Conservation (phyloP, 495 filamentous ascomycete genomes). For the Talaromyces ruber region DNA sequence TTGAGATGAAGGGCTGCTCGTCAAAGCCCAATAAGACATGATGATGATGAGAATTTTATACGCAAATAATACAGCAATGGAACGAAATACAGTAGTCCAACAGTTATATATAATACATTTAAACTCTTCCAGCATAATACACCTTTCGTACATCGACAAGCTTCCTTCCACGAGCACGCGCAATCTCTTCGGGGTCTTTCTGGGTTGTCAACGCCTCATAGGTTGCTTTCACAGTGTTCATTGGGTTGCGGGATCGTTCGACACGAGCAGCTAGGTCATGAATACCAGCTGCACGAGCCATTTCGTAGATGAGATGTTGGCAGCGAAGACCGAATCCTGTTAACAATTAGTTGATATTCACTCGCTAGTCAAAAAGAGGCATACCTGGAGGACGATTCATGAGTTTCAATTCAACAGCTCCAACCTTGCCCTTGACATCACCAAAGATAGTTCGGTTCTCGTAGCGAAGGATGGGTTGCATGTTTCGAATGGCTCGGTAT, state of each 20-base stretch:
- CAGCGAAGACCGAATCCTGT: slow-evolving; percentile 86
- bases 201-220: slow-evolving; percentile 76
- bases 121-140: slow-evolving; percentile 80
- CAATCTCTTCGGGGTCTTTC: slow-evolving; percentile 78
- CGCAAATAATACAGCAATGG: not conserved
- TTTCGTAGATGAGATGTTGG: slow-evolving; percentile 85
- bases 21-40: not conserved
- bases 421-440: slow-evolving; percentile 73
- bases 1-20: not conserved
- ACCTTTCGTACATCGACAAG: slow-evolving; percentile 93
- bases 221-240: slow-evolving; percentile 93
- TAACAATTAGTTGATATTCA: slow-evolving; percentile 9
- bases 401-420: slow-evolving; percentile 72
- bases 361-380: slow-evolving; percentile 11
- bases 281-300: slow-evolving; percentile 76
- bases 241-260: slow-evolving; percentile 73
- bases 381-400: slow-evolving; percentile 80
- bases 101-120: slow-evolving; percentile 7
- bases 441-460: slow-evolving; percentile 89
- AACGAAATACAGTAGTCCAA: not conserved
- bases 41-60: not conserved
- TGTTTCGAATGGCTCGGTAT: slow-evolving; percentile 71
- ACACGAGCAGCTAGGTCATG: slow-evolving; percentile 75
- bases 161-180: slow-evolving; percentile 80
- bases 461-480: slow-evolving; percentile 81